Percentiles rank a stretch among this genome's conserved stretches.
phyloP scores from a whole-genome alignment of 176 grass and related monocot genomes.

The Carex kokanica region DNA sequence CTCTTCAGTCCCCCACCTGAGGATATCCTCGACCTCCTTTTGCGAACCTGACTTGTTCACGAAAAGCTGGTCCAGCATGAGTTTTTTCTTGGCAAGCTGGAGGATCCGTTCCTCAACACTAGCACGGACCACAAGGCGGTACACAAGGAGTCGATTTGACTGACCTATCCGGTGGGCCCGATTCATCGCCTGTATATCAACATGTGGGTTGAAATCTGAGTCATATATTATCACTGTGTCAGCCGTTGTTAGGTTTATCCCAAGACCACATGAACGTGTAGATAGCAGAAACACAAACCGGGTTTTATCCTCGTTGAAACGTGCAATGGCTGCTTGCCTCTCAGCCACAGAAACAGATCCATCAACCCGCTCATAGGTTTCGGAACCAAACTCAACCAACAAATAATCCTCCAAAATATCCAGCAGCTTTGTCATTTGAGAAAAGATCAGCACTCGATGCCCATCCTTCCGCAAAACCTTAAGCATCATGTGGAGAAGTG shows the following conservation, averaged over 20 bases:
- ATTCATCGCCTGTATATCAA: slow-evolving; percentile 99
- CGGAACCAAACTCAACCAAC: slow-evolving; percentile 69
- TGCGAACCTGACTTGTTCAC: slow-evolving; percentile 95
- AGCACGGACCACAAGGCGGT: slow-evolving; percentile 90
- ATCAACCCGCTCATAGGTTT: slow-evolving; percentile 97
- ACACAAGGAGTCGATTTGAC: slow-evolving; percentile 88
- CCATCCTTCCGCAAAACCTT: slow-evolving; percentile 80
- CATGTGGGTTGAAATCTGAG: slow-evolving; percentile 99
- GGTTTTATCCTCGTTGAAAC: slow-evolving; percentile 95
- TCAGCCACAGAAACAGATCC: slow-evolving; percentile 92
- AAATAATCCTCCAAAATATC: slow-evolving; percentile 99
- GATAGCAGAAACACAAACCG: slow-evolving; percentile 98
- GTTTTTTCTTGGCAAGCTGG: slow-evolving; percentile 95
- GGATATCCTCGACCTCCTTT: slow-evolving; percentile 98
- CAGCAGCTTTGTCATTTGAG: slow-evolving; percentile 99
- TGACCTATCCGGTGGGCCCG: slow-evolving; percentile 98
- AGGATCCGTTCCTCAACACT: slow-evolving; percentile 98
- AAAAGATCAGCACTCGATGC: slow-evolving; percentile 94
- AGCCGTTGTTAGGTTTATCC: slow-evolving; percentile 97
- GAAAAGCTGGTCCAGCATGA: slow-evolving; percentile 98
- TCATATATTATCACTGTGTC: slow-evolving; percentile 99
- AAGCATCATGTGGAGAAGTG: slow-evolving; percentile 91
- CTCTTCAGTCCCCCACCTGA: slow-evolving; percentile 97
- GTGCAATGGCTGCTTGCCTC: slow-evolving; percentile 88
- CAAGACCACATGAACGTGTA: slow-evolving; percentile 93